Conservation (phyloP, 257 asterid species). For the Rauvolfia tetraphylla region DNA sequence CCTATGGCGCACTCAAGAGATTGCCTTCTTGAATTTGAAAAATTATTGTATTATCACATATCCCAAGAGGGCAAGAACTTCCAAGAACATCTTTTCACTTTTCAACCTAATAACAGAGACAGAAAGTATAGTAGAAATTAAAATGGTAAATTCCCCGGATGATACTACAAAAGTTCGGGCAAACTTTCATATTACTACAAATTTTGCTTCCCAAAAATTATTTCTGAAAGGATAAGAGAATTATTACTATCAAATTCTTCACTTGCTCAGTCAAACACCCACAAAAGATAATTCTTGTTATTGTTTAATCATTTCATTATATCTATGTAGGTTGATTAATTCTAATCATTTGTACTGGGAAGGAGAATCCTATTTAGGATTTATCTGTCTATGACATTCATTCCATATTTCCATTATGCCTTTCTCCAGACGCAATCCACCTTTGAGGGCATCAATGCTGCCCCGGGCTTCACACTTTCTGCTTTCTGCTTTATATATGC, state of each 20-base stretch:
- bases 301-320: background rate
- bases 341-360: slow-evolving; percentile 1
- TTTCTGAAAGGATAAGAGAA: too few relatives aligned
- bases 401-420: slow-evolving; percentile 21
- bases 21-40: background rate
- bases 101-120: background rate
- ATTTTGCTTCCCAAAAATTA: too few relatives aligned
- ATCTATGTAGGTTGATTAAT: background rate
- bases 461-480: slow-evolving; percentile 23
- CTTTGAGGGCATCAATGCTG: slow-evolving; percentile 34
- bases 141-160: too few relatives aligned
- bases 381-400: background rate
- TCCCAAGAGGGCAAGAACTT: background rate
- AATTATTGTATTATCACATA: background rate
- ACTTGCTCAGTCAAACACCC: background rate
- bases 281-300: background rate
- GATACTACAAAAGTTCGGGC: too few relatives aligned
- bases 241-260: too few relatives aligned
- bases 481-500: slow-evolving; percentile 38
- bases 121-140: too few relatives aligned
- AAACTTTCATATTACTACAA: too few relatives aligned
- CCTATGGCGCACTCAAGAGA: background rate
- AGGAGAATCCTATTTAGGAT: slow-evolving; percentile 23
- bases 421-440: slow-evolving; percentile 43
- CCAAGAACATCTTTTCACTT: background rate